phyloP scores from a whole-genome alignment of 129 eudicot genomes.

The Centrapalus pauciflorus region DNA sequence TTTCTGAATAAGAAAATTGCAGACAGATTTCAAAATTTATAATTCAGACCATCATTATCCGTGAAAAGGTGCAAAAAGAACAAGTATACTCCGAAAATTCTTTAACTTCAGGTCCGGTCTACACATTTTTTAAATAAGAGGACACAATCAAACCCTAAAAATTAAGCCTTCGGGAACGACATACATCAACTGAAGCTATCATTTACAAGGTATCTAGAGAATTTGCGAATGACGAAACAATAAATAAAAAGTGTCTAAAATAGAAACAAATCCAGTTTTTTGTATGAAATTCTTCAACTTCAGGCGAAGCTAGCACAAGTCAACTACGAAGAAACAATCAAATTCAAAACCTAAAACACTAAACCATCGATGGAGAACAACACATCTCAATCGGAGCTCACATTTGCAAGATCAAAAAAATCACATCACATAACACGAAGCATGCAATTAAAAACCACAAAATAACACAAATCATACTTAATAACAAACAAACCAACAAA shows the following conservation, averaged over 20 bases:
- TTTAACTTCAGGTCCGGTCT: constrained; percentile 4
- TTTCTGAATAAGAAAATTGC: background rate
- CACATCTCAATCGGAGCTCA: constrained; percentile 7
- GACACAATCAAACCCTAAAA: constrained; percentile 5
- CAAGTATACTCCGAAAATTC: background rate
- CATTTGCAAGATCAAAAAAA: constrained; percentile 15
- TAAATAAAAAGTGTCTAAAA: background rate
- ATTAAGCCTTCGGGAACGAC: constrained; percentile 1
- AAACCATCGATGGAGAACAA: background rate
- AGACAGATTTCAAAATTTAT: background rate
- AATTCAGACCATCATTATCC: background rate
- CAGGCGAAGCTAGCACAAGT: background rate
- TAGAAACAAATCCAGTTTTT: constrained; percentile 3
- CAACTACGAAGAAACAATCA: background rate
- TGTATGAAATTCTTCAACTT: background rate
- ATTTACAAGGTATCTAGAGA: constrained; percentile 1
- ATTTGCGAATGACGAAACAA: background rate
- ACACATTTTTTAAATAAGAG: background rate
- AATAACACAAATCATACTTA: background rate
- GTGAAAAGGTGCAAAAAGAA: background rate
- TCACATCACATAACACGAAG: constrained; percentile 1
- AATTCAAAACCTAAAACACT: constrained; percentile 11
- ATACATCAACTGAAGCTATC: background rate
- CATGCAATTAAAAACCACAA: constrained; percentile 2
- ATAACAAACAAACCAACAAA: background rate